These are phyloP conservation scores for Picochlorum sp. DNA, from an alignment of 139 green algal genomes.

Conservation along the genomic window DNA sequence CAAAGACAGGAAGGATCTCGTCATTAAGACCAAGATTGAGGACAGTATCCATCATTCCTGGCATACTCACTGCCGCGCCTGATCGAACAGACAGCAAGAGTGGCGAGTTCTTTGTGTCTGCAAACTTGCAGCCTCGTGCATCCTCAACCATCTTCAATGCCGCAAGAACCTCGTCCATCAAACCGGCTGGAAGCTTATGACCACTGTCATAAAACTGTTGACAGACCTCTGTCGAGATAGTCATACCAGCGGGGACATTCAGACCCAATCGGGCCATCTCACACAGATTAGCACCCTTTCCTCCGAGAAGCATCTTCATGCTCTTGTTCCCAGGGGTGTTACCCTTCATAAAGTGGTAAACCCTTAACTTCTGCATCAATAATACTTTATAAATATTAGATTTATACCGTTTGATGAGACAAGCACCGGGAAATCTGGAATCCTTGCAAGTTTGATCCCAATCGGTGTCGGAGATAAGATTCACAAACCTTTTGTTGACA, in stretches of 20 bases:
- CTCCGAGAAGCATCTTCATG: constrained; percentile 71
- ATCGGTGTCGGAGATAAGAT: neutral
- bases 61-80: constrained; percentile 59
- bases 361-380: constrained; percentile 15
- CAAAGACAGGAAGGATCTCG: constrained; percentile 52
- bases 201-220: constrained; percentile 21
- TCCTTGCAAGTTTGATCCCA: no score
- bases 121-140: constrained; percentile 58
- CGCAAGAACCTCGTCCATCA: constrained; percentile 60
- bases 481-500: constrained; percentile 2
- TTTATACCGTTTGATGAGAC: neutral
- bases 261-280: constrained; percentile 83
- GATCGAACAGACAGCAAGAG: constrained; percentile 73
- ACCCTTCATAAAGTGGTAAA: constrained; percentile 53
- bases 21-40: constrained; percentile 88
- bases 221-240: constrained; percentile 82
- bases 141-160: constrained; percentile 52
- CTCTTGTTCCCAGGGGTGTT: constrained; percentile 41
- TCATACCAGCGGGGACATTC: constrained; percentile 79
- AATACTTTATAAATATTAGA: neutral
- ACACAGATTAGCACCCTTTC: constrained; percentile 78
- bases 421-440: neutral
- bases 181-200: constrained; percentile 44
- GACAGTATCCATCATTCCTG: constrained; percentile 90
- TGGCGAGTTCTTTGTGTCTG: constrained; percentile 55